Evolutionary conservation across 1,284 basidiomycete species (phyloP), one percentile per base, ranked within the genome.

Genomic region (Papiliotrema fonsecae): DNA sequence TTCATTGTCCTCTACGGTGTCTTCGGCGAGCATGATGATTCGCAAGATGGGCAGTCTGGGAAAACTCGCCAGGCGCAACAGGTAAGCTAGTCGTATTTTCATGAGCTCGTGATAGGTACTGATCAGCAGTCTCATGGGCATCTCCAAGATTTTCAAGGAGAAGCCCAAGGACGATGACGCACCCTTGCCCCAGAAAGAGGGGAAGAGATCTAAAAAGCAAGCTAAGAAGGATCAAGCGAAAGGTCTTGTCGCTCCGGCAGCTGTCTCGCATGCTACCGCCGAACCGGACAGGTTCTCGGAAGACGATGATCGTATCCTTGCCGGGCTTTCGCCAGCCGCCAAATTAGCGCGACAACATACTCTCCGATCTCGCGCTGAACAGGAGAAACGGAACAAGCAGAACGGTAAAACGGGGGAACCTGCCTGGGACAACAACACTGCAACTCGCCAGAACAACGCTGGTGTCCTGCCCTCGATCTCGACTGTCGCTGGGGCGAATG

Each of bases 21-120:
- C 87, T 54, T 91, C 88, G 47, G 94, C 93, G 7, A 91, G 87
- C 50, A 87, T 97, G 70, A 96, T 98, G 84, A 94, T 98, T 63
- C 84, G 94, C 61, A 97, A 96, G 76, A 84, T 98, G 45, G 93
- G 94, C 26, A 86, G 85, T 47, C 85, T 97, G 71, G 90, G 91
- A 40, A 90, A 88, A 74, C 79, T 96, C n/a, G 89, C 90, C 6
- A 78, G 90, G 48, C 80, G 90, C 37, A 93, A 93, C 70, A 89
- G 67, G 71, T 70, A 28, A 38, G 69, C 56, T 13, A 11, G 24
- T 32, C 7, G 11, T 1, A 27, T 2, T 7, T 5, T 18, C 4
- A 25, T 5, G 35, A 24, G 1, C 4, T 43, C 22, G 14, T 32
- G 27, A 36, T 9, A 21, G 40, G 35, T 54, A 4, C 36, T n/a